Evolutionary conservation across 225 moss, liverwort and hornwort species (phyloP), one percentile per base, ranked within the genome.

Genomic region (Takakia lepidozioides): DNA sequence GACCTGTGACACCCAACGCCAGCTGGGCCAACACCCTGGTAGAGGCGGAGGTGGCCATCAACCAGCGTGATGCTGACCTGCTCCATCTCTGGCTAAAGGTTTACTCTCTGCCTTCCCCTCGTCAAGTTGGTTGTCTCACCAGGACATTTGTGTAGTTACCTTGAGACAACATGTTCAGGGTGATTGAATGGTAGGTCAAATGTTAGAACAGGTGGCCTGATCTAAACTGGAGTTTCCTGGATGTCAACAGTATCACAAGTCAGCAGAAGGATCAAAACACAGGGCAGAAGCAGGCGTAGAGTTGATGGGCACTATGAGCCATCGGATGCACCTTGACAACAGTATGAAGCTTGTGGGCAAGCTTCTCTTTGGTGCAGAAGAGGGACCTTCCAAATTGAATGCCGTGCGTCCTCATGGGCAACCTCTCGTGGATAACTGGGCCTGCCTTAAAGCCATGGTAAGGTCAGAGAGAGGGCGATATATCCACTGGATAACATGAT

Each of bases 1-100:
- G 50, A 49, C 71, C 64, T 34, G 40, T 69, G 8, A 8, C 49
- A 29, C 37, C 72, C 3, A 40, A 43, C 37, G 43, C n/a, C 14
- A 19, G 11, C 46, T 22, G 46, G 18, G 43, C 55, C 18, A 44
- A 60, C 23, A 63, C 15, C 21, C 38, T 60, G 65, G 35, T 36
- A 38, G n/a, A n/a, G n/a, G n/a, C n/a, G n/a, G 47, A 42, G 17
- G 23, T 37, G 14, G 48, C 42, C 38, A 60, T 78, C 29, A 68
- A 68, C 16, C 88, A 88, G 54, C 81, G 90, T 41, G 84, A 90
- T 65, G 93, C 90, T 39, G 90, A 95, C 48, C 62, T 95, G 56
- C 84, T 84, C 51, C 86, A 90, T 57, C 49, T 72, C 13, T 88
- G 81, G 84, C 70, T 72, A 14, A 84, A 84, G 87, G 87, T 87